Evolutionary conservation across 805 yeast genomes (phyloP).

Genomic region (Geotrichum ghanense): DNA sequence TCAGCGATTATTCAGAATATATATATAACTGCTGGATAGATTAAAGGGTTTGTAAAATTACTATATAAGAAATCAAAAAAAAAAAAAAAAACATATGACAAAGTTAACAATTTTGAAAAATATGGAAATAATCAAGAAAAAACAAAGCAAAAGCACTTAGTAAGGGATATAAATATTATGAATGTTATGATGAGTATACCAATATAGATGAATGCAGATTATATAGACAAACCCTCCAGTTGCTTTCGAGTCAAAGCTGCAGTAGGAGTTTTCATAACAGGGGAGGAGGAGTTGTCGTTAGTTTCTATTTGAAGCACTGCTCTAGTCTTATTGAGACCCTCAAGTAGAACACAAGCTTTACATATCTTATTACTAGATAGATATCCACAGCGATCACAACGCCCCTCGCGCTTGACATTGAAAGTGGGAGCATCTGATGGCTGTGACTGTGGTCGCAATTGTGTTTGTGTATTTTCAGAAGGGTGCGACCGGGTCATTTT

Average conservation of each 20-base stretch:
- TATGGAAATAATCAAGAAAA: no score
- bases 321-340: conserved; percentile 68
- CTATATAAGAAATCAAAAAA: no score
- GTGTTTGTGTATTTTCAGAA: neutral
- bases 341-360: conserved; percentile 83
- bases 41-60: no score
- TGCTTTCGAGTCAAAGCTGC: neutral
- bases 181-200: no score
- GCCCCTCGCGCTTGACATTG: conserved; percentile 15
- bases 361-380: conserved; percentile 79
- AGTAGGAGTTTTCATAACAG: neutral
- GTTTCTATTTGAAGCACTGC: conserved; percentile 49
- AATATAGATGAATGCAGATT: neutral
- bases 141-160: no score
- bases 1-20: no score
- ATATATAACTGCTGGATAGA: no score
- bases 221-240: neutral
- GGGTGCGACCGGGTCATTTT: conserved; percentile 1
- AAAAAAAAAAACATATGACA: no score
- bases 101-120: no score
- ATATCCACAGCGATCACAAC: conserved; percentile 86
- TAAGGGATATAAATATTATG: no score
- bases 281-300: neutral
- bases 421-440: neutral
- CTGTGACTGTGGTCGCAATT: neutral